Evolutionary conservation across 148 eudicot genomes (phyloP).

Genomic region (Talinum fruticosum): DNA sequence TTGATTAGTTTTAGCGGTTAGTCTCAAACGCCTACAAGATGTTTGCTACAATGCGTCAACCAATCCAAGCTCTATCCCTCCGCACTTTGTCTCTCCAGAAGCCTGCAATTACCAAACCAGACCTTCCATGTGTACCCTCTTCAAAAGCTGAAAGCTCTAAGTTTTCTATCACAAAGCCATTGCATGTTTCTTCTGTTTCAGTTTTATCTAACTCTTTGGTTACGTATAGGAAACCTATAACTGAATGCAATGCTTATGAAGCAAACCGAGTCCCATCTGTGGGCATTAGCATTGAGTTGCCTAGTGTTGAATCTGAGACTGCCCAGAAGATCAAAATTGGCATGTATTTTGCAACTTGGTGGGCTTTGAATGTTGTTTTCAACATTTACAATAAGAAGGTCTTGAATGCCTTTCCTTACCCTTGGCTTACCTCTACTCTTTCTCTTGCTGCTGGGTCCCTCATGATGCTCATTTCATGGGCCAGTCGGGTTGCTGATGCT

Average conservation of each 20-base stretch:
- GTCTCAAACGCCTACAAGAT: conserved; percentile 30
- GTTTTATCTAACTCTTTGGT: no score
- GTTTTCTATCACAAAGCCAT: conserved; percentile 34
- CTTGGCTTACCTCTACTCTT: conserved; percentile 72
- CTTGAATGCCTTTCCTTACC: conserved; percentile 67
- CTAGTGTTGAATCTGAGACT: conserved; percentile 40
- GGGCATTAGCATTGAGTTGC: conserved; percentile 39
- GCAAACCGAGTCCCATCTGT: conserved; percentile 36
- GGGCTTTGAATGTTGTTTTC: conserved; percentile 69
- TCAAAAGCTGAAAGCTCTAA: conserved; percentile 8
- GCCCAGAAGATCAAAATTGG: conserved; percentile 52
- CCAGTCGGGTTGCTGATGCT: conserved; percentile 48
- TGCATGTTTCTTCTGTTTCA: no score
- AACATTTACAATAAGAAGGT: conserved; percentile 73
- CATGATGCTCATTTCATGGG: conserved; percentile 68
- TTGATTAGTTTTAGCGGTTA: neutral
- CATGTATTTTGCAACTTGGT: conserved; percentile 63
- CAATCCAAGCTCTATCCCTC: conserved; percentile 29
- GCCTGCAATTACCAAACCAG: conserved; percentile 21
- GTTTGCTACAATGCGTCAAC: conserved; percentile 40
- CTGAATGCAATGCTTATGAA: conserved; percentile 49
- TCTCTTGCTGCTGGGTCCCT: conserved; percentile 66
- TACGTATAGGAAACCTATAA: conserved; percentile 22
- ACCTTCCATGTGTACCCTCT: conserved; percentile 10
- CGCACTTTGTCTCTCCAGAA: conserved; percentile 27